Evolutionary conservation across 805 yeast genomes (phyloP), one percentile per base, ranked within the genome.

Genomic region (Schwanniomyces polymorphus): DNA sequence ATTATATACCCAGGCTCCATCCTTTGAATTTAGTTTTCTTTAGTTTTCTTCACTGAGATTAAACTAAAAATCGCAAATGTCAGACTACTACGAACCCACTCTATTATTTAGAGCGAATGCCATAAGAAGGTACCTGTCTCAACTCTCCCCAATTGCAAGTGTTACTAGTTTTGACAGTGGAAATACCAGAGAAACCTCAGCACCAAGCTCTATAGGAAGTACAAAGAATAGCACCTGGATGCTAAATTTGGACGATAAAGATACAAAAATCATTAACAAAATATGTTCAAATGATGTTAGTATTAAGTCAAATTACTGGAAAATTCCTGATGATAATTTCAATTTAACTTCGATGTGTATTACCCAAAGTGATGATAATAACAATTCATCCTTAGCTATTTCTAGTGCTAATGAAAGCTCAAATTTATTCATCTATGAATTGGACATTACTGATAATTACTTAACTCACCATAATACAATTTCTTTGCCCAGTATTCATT

Each of bases 381-480:
- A 53, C 27, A 47, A 58, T n/a, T 74, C 78, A 2, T 66, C 74
- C 11, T 53, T 83, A 33, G 85, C 86, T 2, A 70, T 83, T 16
- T 73, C 84, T 2, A 76, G 82, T 38, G 85, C 79, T 14, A 65
- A 70, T 44, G 28, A 46, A 2, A 61, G 61, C 4, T 69, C 74
- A 39, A 83, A 82, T 52, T 65, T 83, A 41, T 79, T 72, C 51
- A 74, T 83, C 34, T 83, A 79, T 55, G 74, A 74, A 42, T 57
- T 81, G 43, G 75, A 76, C 50, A 47, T 67, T 9, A 53, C 63
- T 2, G 61, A 65, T 27, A 70, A 70, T 49, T 65, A 69, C 37
- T 63, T 83, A 41, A 77, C 83, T 23, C 87, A 83, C 60, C 75
- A 79, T 47, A 77, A 78, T 51, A 80, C 86, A n/a, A 80, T 83